Percentiles rank a stretch among this genome's conserved stretches.
phyloP scores from a whole-genome alignment of 257 asterid genomes.

The Rehmannia glutinosa region DNA sequence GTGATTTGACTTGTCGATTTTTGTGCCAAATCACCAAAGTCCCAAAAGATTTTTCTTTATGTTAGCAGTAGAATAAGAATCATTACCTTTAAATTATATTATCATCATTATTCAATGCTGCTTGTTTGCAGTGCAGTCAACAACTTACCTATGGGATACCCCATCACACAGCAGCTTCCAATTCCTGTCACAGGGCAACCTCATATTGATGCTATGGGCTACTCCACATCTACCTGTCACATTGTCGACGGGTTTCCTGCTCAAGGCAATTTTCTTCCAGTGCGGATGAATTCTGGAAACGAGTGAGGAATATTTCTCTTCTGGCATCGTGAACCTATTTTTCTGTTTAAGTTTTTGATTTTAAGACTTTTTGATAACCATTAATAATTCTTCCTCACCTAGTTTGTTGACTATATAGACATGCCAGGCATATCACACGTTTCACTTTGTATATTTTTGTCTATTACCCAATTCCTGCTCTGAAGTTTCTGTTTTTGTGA shows the following conservation, averaged over 20 bases:
- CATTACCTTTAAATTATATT: no score
- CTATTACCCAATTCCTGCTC: no score
- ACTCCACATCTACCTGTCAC: conserved; percentile 43
- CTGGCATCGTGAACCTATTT: neutral
- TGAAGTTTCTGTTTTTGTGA: no score
- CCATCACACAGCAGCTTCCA: conserved; percentile 57
- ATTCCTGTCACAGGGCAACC: conserved; percentile 48
- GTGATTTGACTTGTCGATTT: no score
- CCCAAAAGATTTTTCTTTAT: no score
- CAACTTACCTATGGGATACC: conserved; percentile 78
- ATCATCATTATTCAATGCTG: conserved; percentile 24
- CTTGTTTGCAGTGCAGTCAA: conserved; percentile 62
- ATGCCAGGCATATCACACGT: no score
- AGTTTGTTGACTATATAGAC: no score
- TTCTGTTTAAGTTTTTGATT: neutral
- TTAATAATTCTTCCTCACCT: no score
- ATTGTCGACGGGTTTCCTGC: conserved; percentile 66
- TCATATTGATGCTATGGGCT: conserved; percentile 52
- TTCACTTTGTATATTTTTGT: no score
- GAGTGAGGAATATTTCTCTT: conserved; percentile 38
- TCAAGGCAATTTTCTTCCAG: conserved; percentile 50
- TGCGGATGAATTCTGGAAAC: conserved; percentile 55
- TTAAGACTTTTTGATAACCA: no score
- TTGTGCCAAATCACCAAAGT: no score
- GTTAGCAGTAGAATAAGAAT: no score